Evolutionary conservation across 495 filamentous ascomycete species (phyloP).

Genomic region (Penicillium verhagenii): DNA sequence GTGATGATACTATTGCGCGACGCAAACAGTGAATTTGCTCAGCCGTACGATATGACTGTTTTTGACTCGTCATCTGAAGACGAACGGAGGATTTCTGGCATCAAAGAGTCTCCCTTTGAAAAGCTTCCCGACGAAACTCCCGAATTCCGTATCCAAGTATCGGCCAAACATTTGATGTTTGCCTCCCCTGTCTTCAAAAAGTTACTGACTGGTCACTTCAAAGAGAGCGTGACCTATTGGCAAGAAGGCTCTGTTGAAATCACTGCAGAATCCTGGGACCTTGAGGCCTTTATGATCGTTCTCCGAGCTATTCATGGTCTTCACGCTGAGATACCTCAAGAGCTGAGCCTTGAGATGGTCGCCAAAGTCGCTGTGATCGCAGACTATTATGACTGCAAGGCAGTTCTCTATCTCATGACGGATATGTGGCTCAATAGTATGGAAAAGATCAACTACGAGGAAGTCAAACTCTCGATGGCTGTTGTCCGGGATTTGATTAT

Average conservation of each 20-base stretch:
- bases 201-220: constrained; percentile 32
- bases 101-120: neutral
- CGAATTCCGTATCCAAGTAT: constrained; percentile 38
- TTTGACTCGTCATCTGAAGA: neutral
- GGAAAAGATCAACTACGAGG: constrained; percentile 7
- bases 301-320: constrained; percentile 52
- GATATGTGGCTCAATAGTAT: constrained; percentile 43
- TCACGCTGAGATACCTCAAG: constrained; percentile 37
- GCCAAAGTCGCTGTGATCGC: constrained; percentile 50
- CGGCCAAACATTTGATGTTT: constrained; percentile 49
- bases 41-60: no score
- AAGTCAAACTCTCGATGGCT: constrained; percentile 17
- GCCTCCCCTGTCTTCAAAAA: constrained; percentile 48
- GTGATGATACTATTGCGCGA: constrained; percentile 3
- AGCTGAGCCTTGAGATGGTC: constrained; percentile 43
- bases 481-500: constrained; percentile 30
- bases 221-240: constrained; percentile 29
- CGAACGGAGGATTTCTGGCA: neutral
- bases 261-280: constrained; percentile 34
- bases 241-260: constrained; percentile 45
- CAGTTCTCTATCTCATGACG: constrained; percentile 39
- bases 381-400: constrained; percentile 50
- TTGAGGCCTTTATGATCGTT: constrained; percentile 46
- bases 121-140: neutral
- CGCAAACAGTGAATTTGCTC: constrained; percentile 1